Conservation (phyloP, 495 filamentous ascomycete genomes). For the Pyronema omphalodes region DNA sequence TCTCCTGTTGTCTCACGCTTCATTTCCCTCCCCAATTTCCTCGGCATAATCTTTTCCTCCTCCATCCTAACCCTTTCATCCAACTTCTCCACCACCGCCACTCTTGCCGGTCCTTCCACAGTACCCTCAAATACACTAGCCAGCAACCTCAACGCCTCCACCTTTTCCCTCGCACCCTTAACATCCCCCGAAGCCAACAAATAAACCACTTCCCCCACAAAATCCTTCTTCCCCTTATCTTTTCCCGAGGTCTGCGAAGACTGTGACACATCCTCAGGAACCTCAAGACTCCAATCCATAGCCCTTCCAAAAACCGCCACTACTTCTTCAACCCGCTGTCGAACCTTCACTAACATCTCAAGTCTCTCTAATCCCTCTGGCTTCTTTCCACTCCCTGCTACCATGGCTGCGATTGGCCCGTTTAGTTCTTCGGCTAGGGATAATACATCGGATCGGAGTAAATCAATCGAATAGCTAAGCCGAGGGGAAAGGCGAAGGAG, state of each 20-base stretch:
- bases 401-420: constrained; percentile 50
- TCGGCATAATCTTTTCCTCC: constrained; percentile 34
- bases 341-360: constrained; percentile 65
- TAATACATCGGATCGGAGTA: constrained; percentile 75
- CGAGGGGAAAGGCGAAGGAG: constrained; percentile 73
- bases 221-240: constrained; percentile 38
- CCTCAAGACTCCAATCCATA: constrained; percentile 81
- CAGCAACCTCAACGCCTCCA: constrained; percentile 55
- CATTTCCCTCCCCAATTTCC: constrained; percentile 28
- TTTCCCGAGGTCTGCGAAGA: background rate
- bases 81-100: constrained; percentile 62
- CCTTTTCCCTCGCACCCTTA: constrained; percentile 48
- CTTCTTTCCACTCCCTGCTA: constrained; percentile 39
- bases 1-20: constrained; percentile 10
- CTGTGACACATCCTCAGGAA: constrained; percentile 43
- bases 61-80: constrained; percentile 38
- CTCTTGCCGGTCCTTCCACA: constrained; percentile 72
- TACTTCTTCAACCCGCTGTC: constrained; percentile 62
- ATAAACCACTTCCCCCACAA: constrained; percentile 51
- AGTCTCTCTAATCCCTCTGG: constrained; percentile 58
- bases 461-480: constrained; percentile 85
- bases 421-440: constrained; percentile 50
- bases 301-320: constrained; percentile 81
- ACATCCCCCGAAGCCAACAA: constrained; percentile 41
- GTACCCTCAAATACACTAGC: constrained; percentile 79